A percentile compares a stretch with the other conserved stretches of the same genome.
Evolutionary conservation across 257 asterid species (phyloP).

Genomic region (Catharanthus roseus): DNA sequence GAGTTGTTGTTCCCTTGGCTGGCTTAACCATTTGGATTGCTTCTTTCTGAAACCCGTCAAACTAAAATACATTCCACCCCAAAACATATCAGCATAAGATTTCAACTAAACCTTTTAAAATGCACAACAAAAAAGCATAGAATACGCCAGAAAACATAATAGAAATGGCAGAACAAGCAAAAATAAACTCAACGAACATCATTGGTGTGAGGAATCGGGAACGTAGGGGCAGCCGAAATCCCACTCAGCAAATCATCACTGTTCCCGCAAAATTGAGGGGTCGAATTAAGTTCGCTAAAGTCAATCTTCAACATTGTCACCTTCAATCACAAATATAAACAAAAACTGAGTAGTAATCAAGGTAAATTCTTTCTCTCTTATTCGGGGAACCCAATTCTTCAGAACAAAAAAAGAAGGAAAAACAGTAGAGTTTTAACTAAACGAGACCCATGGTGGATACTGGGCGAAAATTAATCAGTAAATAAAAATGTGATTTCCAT

Average conservation of each 20-base stretch:
- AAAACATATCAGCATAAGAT: background rate
- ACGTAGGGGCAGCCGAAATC: no score
- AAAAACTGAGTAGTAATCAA: background rate
- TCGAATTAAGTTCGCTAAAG: no score
- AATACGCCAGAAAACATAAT: no score
- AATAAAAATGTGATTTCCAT: background rate
- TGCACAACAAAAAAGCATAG: background rate
- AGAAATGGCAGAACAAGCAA: no score
- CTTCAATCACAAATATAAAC: no score
- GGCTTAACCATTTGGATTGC: slow-evolving; percentile 96
- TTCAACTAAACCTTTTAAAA: background rate
- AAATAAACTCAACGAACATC: no score
- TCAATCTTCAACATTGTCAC: no score
- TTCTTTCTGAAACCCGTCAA: slow-evolving; percentile 88
- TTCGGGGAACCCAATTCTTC: no score
- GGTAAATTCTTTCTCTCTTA: background rate
- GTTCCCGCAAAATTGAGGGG: no score
- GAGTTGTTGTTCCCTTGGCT: slow-evolving; percentile 93
- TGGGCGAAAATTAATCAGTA: background rate
- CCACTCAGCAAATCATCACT: no score
- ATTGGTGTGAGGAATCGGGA: no score
- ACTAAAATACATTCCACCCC: slow-evolving; percentile 31
- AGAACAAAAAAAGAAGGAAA: background rate
- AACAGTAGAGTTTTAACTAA: background rate
- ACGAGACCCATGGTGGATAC: background rate